phyloP scores from a whole-genome alignment of 495 filamentous ascomycete genomes.

The Immersiella caudata region DNA sequence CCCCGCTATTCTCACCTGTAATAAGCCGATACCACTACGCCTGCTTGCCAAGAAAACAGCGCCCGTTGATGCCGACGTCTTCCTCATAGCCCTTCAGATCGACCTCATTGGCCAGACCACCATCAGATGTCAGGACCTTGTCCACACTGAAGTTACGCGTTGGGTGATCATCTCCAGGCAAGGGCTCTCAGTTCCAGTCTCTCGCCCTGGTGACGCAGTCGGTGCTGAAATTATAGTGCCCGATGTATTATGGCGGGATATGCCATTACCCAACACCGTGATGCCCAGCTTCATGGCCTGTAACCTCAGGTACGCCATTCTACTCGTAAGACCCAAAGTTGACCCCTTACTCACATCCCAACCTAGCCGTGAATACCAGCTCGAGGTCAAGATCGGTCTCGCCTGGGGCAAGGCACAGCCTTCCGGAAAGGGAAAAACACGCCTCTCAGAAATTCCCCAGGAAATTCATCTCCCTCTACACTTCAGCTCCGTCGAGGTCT shows the following conservation, averaged over 20 bases:
- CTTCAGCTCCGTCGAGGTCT: constrained; percentile 74
- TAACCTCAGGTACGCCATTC: constrained; percentile 61
- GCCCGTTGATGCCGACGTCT: constrained; percentile 64
- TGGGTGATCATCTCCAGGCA: constrained; percentile 71
- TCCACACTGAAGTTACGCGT: constrained; percentile 62
- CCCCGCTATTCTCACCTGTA: constrained; percentile 87
- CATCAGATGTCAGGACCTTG: constrained; percentile 72
- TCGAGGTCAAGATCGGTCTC: constrained; percentile 80
- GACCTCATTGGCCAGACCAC: constrained; percentile 77
- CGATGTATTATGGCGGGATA: constrained; percentile 65
- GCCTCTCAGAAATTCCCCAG: constrained; percentile 56
- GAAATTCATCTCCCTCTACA: constrained; percentile 72
- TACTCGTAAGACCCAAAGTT: background rate
- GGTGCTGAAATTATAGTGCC: constrained; percentile 71
- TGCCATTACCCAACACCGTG: constrained; percentile 77
- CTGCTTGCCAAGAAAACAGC: constrained; percentile 74
- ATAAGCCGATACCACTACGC: constrained; percentile 78
- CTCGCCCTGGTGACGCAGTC: constrained; percentile 58
- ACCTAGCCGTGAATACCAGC: constrained; percentile 67
- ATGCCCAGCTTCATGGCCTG: constrained; percentile 86
- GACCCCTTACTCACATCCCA: background rate
- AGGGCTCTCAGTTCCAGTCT: constrained; percentile 65
- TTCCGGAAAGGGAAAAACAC: constrained; percentile 21
- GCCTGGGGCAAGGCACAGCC: constrained; percentile 48
- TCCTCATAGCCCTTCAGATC: constrained; percentile 78